Evolutionary conservation across 768 basidiomycete genomes (phyloP), one percentile per base, ranked within the genome.

Genomic region (Hygrocybe coccinea): DNA sequence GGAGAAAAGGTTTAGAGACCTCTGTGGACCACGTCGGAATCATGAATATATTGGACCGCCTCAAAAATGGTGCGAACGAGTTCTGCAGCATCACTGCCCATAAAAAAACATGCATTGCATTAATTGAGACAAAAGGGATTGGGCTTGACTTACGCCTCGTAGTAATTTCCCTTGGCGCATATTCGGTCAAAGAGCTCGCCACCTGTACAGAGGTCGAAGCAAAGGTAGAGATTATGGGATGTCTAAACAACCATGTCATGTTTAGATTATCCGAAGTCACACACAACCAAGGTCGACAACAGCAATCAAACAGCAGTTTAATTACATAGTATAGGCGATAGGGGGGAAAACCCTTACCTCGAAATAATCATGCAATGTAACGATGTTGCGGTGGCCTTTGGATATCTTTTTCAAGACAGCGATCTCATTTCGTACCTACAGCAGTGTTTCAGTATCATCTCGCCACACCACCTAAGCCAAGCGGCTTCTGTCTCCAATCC

Each of bases 121-220:
- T 51, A 47, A 51, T n/a, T 11, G 36, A 24, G 33, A 19, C 41
- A 24, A 29, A 17, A 36, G 59, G 19, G 48, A 54, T 15, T 35
- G 41, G 19, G 21, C 29, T 8, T 29, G 29, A 21, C 85, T 63
- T 60, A 92, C 91, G 84, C 85, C 73, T 99, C 95, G 66, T 92
- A 94, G 71, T 97, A 98, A 68, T 92, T 92, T 50, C 93, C 94
- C 71, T 94, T 92, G 29, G 93, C 92, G 66, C 95, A 98, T 76
- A 99, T 98, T 49, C 95, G 83, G 70, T 99, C 95, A 65, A 99
- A 98, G n/a, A 99, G 84, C 71, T 99, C 95, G 43, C 95, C 95
- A 50, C 95, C 94, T 2, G 91, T 94, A 76, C 95, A 98, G 8
- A 97, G 83, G 72, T 98, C 95, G 71, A 97, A 97, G 62, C 86